phyloP scores from a whole-genome alignment of 2,329 filamentous ascomycete genomes.

The Fusarium sp. region DNA sequence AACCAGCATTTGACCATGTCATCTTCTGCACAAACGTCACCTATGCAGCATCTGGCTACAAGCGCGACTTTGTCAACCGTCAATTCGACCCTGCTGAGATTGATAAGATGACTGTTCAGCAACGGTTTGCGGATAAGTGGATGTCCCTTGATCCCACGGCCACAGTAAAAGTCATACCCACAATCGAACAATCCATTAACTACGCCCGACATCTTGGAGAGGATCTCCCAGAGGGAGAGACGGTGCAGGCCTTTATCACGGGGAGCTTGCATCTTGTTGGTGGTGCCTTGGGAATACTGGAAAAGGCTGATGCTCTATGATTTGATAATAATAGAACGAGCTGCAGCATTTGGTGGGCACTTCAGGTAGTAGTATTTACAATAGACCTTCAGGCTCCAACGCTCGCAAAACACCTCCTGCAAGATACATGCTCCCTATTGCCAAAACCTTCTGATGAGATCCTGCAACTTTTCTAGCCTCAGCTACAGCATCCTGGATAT shows the following conservation, averaged over 20 bases:
- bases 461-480: constrained; percentile 58
- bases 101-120: constrained; percentile 62
- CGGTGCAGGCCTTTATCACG: constrained; percentile 64
- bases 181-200: constrained; percentile 66
- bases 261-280: constrained; percentile 73
- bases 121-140: constrained; percentile 65
- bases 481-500: constrained; percentile 75
- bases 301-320: constrained; percentile 57
- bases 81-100: constrained; percentile 64
- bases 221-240: constrained; percentile 46
- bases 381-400: constrained; percentile 62
- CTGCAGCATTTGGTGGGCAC: not conserved
- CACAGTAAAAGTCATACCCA: constrained; percentile 59
- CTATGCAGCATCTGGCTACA: constrained; percentile 61
- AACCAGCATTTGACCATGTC: constrained; percentile 71
- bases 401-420: constrained; percentile 82
- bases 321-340: not conserved
- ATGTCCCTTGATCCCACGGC: constrained; percentile 57
- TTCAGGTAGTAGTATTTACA: constrained; percentile 40
- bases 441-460: constrained; percentile 69
- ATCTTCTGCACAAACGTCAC: constrained; percentile 86
- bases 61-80: constrained; percentile 67
- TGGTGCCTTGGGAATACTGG: constrained; percentile 61
- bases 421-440: constrained; percentile 87
- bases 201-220: constrained; percentile 54